Percentiles rank a stretch among this genome's conserved stretches.
Conservation (phyloP, 768 basidiomycete genomes). For the Lactarius sp. region DNA sequence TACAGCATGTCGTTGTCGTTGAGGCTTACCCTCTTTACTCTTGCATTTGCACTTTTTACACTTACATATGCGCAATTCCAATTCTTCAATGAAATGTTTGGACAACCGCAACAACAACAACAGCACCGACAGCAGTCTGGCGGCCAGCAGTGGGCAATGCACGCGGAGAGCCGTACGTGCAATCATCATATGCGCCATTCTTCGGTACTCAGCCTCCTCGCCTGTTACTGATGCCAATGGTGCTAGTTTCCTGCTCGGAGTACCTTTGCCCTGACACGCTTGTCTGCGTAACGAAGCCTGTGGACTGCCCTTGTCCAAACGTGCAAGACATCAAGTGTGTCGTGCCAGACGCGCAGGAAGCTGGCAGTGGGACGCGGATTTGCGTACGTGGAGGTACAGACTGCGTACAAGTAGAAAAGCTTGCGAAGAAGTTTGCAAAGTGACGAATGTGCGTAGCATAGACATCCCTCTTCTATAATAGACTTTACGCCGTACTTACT, state of each 20-base stretch:
- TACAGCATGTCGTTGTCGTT: not conserved
- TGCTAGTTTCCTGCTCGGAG: conserved; percentile 62
- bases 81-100: conserved; percentile 26
- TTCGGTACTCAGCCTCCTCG: not conserved
- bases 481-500: not conserved
- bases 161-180: conserved; percentile 24
- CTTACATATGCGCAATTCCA: conserved; percentile 24
- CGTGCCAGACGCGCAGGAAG: conserved; percentile 56
- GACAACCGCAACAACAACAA: conserved; percentile 23
- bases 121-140: conserved; percentile 25
- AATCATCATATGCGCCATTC: not conserved
- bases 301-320: conserved; percentile 77
- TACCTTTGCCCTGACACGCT: conserved; percentile 76
- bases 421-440: conserved; percentile 41
- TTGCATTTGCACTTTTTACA: conserved; percentile 8
- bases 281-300: conserved; percentile 55
- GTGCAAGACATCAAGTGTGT: conserved; percentile 72
- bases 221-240: conserved; percentile 40
- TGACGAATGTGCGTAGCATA: conserved; percentile 22
- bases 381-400: conserved; percentile 64
- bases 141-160: conserved; percentile 22
- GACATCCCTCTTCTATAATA: not conserved
- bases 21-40: conserved; percentile 5
- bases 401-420: conserved; percentile 55
- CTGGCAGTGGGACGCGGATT: conserved; percentile 54